Evolutionary conservation across 768 basidiomycete species (phyloP).

Genomic region (Rhizopogon roseolus): DNA sequence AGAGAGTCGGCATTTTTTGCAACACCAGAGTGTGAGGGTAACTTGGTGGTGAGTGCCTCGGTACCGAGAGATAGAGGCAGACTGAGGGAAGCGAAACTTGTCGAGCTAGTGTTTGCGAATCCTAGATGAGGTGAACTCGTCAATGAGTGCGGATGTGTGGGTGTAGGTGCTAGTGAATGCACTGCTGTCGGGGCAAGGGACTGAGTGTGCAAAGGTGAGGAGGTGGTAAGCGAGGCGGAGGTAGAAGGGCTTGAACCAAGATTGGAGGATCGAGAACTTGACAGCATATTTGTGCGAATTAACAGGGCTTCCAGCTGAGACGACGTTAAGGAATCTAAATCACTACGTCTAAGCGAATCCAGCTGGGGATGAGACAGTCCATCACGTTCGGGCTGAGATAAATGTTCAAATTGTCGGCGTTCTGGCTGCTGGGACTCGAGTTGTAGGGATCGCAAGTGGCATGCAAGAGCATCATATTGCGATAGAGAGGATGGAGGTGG

Average conservation of each 20-base stretch:
- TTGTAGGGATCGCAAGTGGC: conserved; percentile 2
- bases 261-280: not conserved
- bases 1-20: not conserved
- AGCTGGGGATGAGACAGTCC: conserved; percentile 14
- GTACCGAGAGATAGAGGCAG: conserved; percentile 5
- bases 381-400: conserved; percentile 7
- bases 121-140: conserved; percentile 21
- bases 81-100: conserved; percentile 13
- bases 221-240: conserved; percentile 20
- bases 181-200: conserved; percentile 13
- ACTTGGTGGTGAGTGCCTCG: conserved; percentile 6
- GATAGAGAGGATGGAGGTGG: conserved; percentile 9
- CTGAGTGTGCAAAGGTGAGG: conserved; percentile 15
- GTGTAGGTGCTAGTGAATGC: conserved; percentile 15
- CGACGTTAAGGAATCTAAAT: conserved; percentile 20
- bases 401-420: conserved; percentile 16
- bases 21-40: conserved; percentile 2
- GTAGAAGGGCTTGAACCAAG: not conserved
- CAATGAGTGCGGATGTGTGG: conserved; percentile 23
- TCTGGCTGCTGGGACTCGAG: not conserved
- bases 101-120: conserved; percentile 19
- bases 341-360: conserved; percentile 21
- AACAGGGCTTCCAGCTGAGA: conserved; percentile 24
- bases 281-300: conserved; percentile 9
- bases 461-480: conserved; percentile 17